Conservation (phyloP, 768 basidiomycete genomes). For the Gelatoporia subvermispora region DNA sequence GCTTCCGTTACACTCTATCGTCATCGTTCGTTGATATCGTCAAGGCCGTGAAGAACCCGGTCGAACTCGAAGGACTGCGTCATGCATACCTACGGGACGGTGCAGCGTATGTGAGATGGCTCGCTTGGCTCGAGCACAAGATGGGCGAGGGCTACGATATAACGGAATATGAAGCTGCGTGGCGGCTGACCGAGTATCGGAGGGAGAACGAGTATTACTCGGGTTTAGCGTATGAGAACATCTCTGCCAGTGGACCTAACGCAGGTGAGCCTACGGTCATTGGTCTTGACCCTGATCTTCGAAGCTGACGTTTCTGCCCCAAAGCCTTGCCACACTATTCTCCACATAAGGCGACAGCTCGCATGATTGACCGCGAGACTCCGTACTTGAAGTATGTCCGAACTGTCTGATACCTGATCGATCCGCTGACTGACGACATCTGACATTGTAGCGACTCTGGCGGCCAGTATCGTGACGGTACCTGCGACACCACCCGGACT, state of each 20-base stretch:
- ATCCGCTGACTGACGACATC: slow-evolving; percentile 5
- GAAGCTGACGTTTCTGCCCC: neutral
- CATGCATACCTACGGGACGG: slow-evolving; percentile 90
- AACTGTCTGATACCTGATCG: neutral
- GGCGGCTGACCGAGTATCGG: slow-evolving; percentile 74
- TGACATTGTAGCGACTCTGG: slow-evolving; percentile 72
- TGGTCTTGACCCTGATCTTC: neutral
- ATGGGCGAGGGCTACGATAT: slow-evolving; percentile 73
- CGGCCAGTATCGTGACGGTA: slow-evolving; percentile 86
- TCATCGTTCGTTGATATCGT: slow-evolving; percentile 69
- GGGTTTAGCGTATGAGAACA: slow-evolving; percentile 86
- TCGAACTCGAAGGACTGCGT: slow-evolving; percentile 78
- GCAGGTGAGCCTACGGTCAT: slow-evolving; percentile 45
- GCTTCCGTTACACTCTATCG: slow-evolving; percentile 70
- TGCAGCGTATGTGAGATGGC: slow-evolving; percentile 77
- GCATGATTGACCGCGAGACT: slow-evolving; percentile 67
- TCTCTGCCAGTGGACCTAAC: slow-evolving; percentile 86
- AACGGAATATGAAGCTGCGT: slow-evolving; percentile 90
- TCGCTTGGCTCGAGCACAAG: slow-evolving; percentile 87
- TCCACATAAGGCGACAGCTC: slow-evolving; percentile 64
- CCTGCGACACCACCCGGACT: slow-evolving; percentile 79
- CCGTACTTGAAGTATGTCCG: slow-evolving; percentile 83
- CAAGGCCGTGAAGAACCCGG: slow-evolving; percentile 86
- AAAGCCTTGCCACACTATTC: slow-evolving; percentile 88
- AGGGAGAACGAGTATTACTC: slow-evolving; percentile 66